Conservation (phyloP, 2,329 filamentous ascomycete genomes). For the Orbilia javanica region DNA sequence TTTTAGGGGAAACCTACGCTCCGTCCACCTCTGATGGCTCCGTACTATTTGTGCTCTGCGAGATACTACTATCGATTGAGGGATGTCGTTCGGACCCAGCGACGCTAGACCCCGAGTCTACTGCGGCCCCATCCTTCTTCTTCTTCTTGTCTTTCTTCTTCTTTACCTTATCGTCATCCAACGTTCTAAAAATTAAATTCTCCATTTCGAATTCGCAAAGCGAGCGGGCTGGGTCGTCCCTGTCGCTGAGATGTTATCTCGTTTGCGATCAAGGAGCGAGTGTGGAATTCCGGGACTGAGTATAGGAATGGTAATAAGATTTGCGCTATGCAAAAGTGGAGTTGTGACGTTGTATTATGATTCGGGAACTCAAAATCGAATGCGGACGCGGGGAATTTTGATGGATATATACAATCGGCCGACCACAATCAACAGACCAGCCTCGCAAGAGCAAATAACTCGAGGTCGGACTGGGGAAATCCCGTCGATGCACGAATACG, state of each 20-base stretch:
- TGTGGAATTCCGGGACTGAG: too few species aligned
- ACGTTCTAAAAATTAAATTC: slow-evolving; percentile 9
- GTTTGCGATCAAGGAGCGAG: neutral
- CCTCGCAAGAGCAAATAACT: neutral
- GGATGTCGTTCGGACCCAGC: slow-evolving; percentile 11
- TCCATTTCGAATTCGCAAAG: neutral
- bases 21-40: slow-evolving; percentile 26
- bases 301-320: too few species aligned
- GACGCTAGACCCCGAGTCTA: slow-evolving; percentile 6
- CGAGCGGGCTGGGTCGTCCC: neutral
- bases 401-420: neutral
- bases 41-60: slow-evolving; percentile 18
- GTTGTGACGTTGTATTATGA: slow-evolving; percentile 6
- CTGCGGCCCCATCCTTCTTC: neutral
- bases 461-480: neutral
- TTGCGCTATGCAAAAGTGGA: neutral
- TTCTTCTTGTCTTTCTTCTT: slow-evolving; percentile 18
- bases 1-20: slow-evolving; percentile 1
- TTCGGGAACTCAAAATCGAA: neutral
- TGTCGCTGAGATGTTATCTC: neutral
- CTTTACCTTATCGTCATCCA: slow-evolving; percentile 29
- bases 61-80: slow-evolving; percentile 3
- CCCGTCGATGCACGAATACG: neutral
- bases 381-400: slow-evolving; percentile 1
- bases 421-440: neutral